Evolutionary conservation across 108 stramenopile genomes (phyloP).

Genomic region (Discostella pseudostelligera): DNA sequence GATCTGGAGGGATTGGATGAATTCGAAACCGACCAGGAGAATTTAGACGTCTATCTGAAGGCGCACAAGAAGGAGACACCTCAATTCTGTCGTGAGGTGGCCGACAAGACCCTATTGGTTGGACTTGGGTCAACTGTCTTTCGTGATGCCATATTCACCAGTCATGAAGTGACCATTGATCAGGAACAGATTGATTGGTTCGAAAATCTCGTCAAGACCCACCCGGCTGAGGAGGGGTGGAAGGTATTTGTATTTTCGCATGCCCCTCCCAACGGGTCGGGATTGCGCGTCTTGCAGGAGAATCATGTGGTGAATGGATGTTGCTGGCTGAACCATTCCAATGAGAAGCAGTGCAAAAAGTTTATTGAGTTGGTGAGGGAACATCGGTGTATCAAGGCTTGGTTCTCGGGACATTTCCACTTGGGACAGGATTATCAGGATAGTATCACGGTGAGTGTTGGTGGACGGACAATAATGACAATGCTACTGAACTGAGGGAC

Average conservation of each 20-base stretch:
- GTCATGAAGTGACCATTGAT: conserved; percentile 93
- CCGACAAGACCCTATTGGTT: conserved; percentile 86
- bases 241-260: conserved; percentile 92
- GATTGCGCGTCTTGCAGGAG: conserved; percentile 88
- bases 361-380: conserved; percentile 84
- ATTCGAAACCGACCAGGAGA: conserved; percentile 86
- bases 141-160: conserved; percentile 84
- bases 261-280: conserved; percentile 89
- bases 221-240: conserved; percentile 89
- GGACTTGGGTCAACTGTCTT: conserved; percentile 85
- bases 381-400: conserved; percentile 83
- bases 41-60: conserved; percentile 68
- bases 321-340: conserved; percentile 83
- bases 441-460: conserved; percentile 37
- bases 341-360: conserved; percentile 53
- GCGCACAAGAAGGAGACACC: conserved; percentile 72
- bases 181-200: conserved; percentile 91
- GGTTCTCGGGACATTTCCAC: conserved; percentile 96
- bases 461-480: too few relatives aligned
- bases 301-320: conserved; percentile 89
- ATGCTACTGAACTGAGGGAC: too few relatives aligned
- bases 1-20: conserved; percentile 95
- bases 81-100: conserved; percentile 75
- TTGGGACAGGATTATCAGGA: conserved; percentile 77
- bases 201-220: conserved; percentile 58